Base-by-base conservation (phyloP, 129 eudicot genomes). In the Lactuca saligna region DNA sequence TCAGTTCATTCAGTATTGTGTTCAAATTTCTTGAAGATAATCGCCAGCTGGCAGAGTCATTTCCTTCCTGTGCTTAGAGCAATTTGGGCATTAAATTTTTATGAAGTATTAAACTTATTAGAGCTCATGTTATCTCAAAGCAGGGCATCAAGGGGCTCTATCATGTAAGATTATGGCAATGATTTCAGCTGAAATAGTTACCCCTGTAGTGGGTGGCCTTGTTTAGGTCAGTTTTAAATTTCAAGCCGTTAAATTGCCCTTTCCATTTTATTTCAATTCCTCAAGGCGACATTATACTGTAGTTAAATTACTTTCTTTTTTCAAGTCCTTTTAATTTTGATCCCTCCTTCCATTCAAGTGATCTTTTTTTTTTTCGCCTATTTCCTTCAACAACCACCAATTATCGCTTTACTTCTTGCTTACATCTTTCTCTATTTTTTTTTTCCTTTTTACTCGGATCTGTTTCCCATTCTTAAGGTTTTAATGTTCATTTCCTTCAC, bases 61-160 rank as follows among this genome's bases (percentile, higher is more conserved):
- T 75, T 83, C 91, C 72, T 83, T 84, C 84, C 63, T 55, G 65
- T 72, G 69, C 79, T 69, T 79, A 60, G 77, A 69, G 76, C 5
- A 71, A 72, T 67, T 68, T 69, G 74, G 76, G 80, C 80, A 71
- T 79, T 82, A 35, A 63, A 33, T 71, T 55, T 70, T 61, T 14
- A 33, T 74, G 20, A 78, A 70, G 60, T 80, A 62, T 76, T 51
- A 60, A 78, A 69, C 94, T 91, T 76, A 86, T 86, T 82, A 75
- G 38, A 82, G 74, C 84, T 89, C 82, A 75, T 79, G 75, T 86
- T 88, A 82, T 91, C 91, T 88, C 85, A 84, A 88, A 91, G 91
- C 96, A 91, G 97, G 97, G 86, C 72, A 85, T 76, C 80, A 78
- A 86, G 96, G 74, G 89, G 96, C 88, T 83, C 91, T 86, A 78